phyloP scores from a whole-genome alignment of 352 stramenopile species.

The Blastocystis sp. region DNA sequence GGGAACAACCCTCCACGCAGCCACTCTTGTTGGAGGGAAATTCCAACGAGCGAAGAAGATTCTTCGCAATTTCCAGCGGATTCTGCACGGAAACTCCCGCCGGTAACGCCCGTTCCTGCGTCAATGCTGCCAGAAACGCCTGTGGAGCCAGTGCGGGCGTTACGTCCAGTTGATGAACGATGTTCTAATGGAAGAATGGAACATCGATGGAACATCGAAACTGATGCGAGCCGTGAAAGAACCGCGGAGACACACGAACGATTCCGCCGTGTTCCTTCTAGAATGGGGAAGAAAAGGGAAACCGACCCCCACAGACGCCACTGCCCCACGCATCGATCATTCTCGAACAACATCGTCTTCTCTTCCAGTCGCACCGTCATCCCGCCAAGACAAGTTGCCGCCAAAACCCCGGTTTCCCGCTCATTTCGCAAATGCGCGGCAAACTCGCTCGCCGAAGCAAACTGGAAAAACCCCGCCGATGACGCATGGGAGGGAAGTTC shows the following conservation, averaged over 20 bases:
- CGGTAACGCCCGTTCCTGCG: too few species aligned
- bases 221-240: not conserved
- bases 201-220: not conserved
- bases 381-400: not conserved
- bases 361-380: conserved; percentile 14
- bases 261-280: not conserved
- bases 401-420: not conserved
- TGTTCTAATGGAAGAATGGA: not conserved
- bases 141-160: not conserved
- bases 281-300: not conserved
- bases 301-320: conserved; percentile 26
- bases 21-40: not conserved
- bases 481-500: too few species aligned
- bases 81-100: not conserved
- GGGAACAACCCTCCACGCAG: not conserved
- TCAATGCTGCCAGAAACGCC: too few species aligned
- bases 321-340: conserved; percentile 36
- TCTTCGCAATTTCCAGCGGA: not conserved
- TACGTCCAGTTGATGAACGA: conserved; percentile 15
- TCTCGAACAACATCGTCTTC: conserved; percentile 39
- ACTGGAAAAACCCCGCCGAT: not conserved
- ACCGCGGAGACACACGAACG: conserved; percentile 23
- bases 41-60: not conserved
- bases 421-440: not conserved
- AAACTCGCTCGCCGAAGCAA: not conserved